Conservation (phyloP, 768 basidiomycete species). For the Pulveroboletus sp. region DNA sequence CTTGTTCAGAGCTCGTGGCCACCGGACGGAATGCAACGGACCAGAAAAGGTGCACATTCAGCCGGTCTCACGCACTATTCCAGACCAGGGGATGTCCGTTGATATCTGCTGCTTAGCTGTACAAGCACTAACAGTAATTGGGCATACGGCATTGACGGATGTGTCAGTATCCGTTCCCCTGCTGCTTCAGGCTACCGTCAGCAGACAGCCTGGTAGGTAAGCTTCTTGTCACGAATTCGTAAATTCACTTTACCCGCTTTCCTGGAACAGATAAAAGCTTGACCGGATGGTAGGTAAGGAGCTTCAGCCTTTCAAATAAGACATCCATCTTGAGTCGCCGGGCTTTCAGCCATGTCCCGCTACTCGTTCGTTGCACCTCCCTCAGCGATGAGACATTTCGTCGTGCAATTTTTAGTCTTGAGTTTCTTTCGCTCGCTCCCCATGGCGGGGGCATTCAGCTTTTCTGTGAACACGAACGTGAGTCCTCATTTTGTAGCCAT, state of each 20-base stretch:
- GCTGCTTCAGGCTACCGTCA: background rate
- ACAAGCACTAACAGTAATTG: background rate
- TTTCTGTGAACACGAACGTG: conserved; percentile 21
- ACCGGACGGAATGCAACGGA: background rate
- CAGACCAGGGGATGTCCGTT: background rate
- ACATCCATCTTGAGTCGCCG: background rate
- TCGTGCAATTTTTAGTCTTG: background rate
- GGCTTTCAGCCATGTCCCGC: background rate
- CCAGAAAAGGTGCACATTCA: conserved; percentile 3
- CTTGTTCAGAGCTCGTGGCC: background rate
- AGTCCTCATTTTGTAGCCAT: background rate
- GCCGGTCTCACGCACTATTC: background rate
- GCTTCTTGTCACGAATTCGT: background rate
- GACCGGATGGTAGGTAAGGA: background rate
- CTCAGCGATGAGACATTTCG: background rate
- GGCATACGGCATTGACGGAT: background rate
- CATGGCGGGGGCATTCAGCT: conserved; percentile 12
- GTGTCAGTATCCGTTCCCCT: conserved; percentile 1
- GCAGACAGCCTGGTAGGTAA: too few relatives aligned
- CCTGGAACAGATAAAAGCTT: conserved; percentile 10
- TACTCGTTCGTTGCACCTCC: background rate
- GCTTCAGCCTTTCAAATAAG: background rate
- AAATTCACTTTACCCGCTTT: background rate
- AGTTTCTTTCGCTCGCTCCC: background rate
- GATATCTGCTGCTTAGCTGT: too few relatives aligned